These are phyloP conservation scores for Epichloe aotearoae DNA, from an alignment of 2,329 filamentous ascomycete genomes.

Conservation along the genomic window DNA sequence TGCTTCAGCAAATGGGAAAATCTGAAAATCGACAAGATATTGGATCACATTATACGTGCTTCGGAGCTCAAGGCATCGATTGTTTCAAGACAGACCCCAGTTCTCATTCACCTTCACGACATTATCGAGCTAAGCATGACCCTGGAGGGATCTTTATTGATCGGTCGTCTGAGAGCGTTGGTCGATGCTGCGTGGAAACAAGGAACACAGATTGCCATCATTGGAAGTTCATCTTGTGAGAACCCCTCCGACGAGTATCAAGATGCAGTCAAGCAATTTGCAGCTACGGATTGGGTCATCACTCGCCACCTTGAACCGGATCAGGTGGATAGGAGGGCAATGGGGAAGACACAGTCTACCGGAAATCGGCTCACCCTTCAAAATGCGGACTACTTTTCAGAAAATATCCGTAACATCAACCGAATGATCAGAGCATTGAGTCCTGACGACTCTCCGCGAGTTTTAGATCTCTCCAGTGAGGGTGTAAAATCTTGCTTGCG, in stretches of 20 bases:
- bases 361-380: conserved; percentile 13
- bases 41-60: conserved; percentile 43
- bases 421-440: conserved; percentile 31
- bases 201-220: conserved; percentile 59
- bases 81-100: conserved; percentile 25
- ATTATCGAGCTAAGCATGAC: conserved; percentile 65
- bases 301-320: conserved; percentile 22
- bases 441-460: conserved; percentile 6
- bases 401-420: conserved; percentile 34
- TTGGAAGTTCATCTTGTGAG: conserved; percentile 60
- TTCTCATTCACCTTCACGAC: conserved; percentile 71
- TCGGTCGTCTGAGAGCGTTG: conserved; percentile 55
- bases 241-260: conserved; percentile 32
- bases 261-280: conserved; percentile 25
- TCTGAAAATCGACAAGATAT: conserved; percentile 43
- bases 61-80: conserved; percentile 23
- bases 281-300: conserved; percentile 27
- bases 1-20: conserved; percentile 42
- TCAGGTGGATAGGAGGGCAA: conserved; percentile 9
- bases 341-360: neutral
- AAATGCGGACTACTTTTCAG: conserved; percentile 26
- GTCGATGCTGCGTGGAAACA: conserved; percentile 59
- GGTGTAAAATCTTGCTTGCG: conserved; percentile 15
- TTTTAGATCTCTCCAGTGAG: conserved; percentile 11
- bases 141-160: conserved; percentile 52